phyloP scores from a whole-genome alignment of 345 rosid species.

The Tarenaya hassleriana region DNA sequence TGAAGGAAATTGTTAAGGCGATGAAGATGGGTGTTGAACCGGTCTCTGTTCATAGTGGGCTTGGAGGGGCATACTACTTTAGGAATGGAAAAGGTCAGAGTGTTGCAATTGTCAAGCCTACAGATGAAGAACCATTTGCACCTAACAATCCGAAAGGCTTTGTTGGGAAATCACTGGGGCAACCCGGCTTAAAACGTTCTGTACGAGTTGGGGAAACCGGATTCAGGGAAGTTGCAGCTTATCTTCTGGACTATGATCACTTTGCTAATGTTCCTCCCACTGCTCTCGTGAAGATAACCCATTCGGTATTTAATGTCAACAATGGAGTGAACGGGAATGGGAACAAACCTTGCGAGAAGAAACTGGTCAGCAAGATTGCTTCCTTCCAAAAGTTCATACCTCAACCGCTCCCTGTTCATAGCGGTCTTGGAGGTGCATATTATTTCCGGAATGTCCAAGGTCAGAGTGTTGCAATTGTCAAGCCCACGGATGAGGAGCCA shows the following conservation, averaged over 20 bases:
- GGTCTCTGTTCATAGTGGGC: conserved; percentile 65
- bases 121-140: conserved; percentile 99
- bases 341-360: conserved; percentile 43
- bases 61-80: conserved; percentile 94
- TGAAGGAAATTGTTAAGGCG: conserved; percentile 71
- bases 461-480: conserved; percentile 82
- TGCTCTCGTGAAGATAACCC: conserved; percentile 91
- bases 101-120: conserved; percentile 93
- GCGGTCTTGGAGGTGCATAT: conserved; percentile 98
- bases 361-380: conserved; percentile 89
- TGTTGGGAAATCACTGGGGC: conserved; percentile 95
- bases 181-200: conserved; percentile 86
- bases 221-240: conserved; percentile 94
- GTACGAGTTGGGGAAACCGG: conserved; percentile 99
- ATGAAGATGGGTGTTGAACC: conserved; percentile 88
- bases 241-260: conserved; percentile 75
- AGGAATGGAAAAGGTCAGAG: conserved; percentile 64
- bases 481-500: conserved; percentile 99
- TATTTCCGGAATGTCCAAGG: conserved; percentile 68
- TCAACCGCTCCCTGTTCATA: conserved; percentile 65
- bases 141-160: conserved; percentile 98
- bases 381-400: conserved; percentile 88
- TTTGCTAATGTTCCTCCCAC: conserved; percentile 95
- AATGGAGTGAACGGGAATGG: conserved; percentile 78
- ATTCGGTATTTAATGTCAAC: conserved; percentile 79